phyloP scores from a whole-genome alignment of 2,329 filamentous ascomycete genomes.

The Teratosphaeriaceae sp. region DNA sequence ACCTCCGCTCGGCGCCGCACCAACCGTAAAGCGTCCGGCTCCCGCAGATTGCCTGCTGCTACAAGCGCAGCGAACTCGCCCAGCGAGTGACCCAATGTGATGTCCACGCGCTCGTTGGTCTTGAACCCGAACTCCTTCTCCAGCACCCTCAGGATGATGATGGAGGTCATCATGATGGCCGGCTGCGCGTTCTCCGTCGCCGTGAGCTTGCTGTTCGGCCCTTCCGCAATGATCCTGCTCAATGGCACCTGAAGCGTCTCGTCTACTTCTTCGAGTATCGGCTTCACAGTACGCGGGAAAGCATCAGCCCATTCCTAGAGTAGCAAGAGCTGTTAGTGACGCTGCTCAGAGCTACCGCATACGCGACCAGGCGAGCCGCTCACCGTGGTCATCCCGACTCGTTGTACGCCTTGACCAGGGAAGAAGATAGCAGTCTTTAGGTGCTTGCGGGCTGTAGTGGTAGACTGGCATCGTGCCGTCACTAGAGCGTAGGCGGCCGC shows the following conservation, averaged over 20 bases:
- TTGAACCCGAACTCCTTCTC: conserved; percentile 79
- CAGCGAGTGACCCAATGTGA: conserved; percentile 82
- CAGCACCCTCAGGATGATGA: conserved; percentile 80
- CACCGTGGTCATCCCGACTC: conserved; percentile 29
- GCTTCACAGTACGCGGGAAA: conserved; percentile 69
- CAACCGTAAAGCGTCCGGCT: conserved; percentile 69
- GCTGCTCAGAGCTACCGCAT: background rate
- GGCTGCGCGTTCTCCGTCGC: conserved; percentile 85
- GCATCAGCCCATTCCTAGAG: conserved; percentile 67
- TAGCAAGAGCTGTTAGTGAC: background rate
- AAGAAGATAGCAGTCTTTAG: conserved; percentile 34
- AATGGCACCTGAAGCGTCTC: conserved; percentile 66
- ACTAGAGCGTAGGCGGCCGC: conserved; percentile 16
- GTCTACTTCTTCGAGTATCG: conserved; percentile 83
- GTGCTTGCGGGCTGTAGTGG: conserved; percentile 16
- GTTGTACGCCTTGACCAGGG: conserved; percentile 32
- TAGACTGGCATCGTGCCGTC: conserved; percentile 20
- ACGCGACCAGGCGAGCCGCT: background rate
- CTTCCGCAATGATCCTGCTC: conserved; percentile 69
- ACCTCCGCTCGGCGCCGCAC: conserved; percentile 71
- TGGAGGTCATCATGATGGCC: conserved; percentile 90
- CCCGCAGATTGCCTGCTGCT: conserved; percentile 71
- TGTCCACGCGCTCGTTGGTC: conserved; percentile 63
- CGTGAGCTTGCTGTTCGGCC: conserved; percentile 70
- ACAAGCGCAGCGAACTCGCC: conserved; percentile 92